Percentiles rank a stretch among this genome's conserved stretches.
Conservation (phyloP, 1,284 basidiomycete genomes). For the Rhizopogon hawkerae region DNA sequence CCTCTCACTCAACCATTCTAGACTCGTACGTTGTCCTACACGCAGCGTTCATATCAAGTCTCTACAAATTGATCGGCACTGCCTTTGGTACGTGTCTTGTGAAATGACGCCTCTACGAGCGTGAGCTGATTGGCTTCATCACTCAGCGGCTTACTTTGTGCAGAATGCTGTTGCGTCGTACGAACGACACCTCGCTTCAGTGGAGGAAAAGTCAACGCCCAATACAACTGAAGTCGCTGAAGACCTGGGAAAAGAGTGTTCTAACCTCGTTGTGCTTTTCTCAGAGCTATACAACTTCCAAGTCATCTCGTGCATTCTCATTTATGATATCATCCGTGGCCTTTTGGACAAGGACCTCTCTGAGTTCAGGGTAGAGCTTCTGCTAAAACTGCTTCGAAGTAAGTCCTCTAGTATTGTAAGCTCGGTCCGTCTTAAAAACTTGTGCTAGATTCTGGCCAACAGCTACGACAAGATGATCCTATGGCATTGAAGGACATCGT, state of each 20-base stretch:
- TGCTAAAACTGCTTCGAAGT: constrained; percentile 85
- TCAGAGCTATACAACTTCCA: constrained; percentile 96
- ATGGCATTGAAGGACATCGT: constrained; percentile 81
- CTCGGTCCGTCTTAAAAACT: constrained; percentile 4
- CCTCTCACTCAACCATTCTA: constrained; percentile 74
- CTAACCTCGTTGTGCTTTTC: constrained; percentile 82
- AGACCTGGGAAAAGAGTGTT: constrained; percentile 71
- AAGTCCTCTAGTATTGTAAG: constrained; percentile 8
- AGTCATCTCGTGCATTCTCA: constrained; percentile 78
- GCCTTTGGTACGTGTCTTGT: constrained; percentile 67
- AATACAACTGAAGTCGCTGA: constrained; percentile 16
- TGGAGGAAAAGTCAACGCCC: constrained; percentile 18
- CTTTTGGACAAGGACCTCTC: constrained; percentile 61
- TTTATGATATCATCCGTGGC: constrained; percentile 85
- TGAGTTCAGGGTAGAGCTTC: constrained; percentile 79
- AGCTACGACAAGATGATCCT: constrained; percentile 83
- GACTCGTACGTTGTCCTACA: constrained; percentile 91
- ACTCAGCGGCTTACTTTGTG: constrained; percentile 67
- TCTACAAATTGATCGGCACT: constrained; percentile 81
- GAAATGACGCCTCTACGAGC: background rate
- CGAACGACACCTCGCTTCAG: constrained; percentile 44
- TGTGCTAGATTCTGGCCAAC: constrained; percentile 68
- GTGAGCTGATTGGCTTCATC: constrained; percentile 1
- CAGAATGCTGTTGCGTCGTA: constrained; percentile 63
- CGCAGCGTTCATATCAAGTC: constrained; percentile 77